A percentile compares a stretch with the other conserved stretches of the same genome.
Evolutionary conservation across 352 stramenopile species (phyloP).

Genomic region (Discostella stelligera): DNA sequence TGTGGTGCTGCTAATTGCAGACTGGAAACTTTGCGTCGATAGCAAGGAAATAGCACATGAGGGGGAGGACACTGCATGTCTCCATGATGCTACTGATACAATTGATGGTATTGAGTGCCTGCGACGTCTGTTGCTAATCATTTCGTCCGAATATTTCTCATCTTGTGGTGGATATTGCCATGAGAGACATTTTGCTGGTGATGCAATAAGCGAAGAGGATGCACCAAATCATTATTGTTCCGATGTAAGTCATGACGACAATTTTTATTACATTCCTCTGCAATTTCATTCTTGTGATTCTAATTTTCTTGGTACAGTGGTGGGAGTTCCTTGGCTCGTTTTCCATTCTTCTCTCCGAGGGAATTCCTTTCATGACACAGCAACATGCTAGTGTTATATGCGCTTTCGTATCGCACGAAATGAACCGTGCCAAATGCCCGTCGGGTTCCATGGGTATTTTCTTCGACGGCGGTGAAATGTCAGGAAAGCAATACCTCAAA

Average conservation of each 20-base stretch:
- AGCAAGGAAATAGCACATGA: neutral
- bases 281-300: neutral
- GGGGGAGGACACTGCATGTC: constrained; percentile 2
- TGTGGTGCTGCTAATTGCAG: constrained; percentile 40
- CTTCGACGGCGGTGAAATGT: constrained; percentile 1
- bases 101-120: constrained; percentile 38
- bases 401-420: constrained; percentile 42
- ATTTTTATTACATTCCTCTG: constrained; percentile 2
- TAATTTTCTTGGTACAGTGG: constrained; percentile 13
- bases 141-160: constrained; percentile 50
- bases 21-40: constrained; percentile 39
- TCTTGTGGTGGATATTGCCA: constrained; percentile 49
- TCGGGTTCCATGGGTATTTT: neutral
- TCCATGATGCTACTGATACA: neutral
- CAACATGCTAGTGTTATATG: constrained; percentile 51
- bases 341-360: constrained; percentile 43
- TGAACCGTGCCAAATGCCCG: constrained; percentile 24
- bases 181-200: constrained; percentile 39
- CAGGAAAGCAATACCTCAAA: constrained; percentile 48
- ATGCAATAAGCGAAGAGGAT: constrained; percentile 20
- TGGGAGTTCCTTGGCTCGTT: constrained; percentile 44
- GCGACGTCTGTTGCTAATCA: constrained; percentile 39
- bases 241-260: constrained; percentile 34
- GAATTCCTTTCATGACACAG: constrained; percentile 47
- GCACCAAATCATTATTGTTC: constrained; percentile 52